Evolutionary conservation across 768 basidiomycete species (phyloP), one percentile per base, ranked within the genome.

Genomic region (Lactarius hatsudake): DNA sequence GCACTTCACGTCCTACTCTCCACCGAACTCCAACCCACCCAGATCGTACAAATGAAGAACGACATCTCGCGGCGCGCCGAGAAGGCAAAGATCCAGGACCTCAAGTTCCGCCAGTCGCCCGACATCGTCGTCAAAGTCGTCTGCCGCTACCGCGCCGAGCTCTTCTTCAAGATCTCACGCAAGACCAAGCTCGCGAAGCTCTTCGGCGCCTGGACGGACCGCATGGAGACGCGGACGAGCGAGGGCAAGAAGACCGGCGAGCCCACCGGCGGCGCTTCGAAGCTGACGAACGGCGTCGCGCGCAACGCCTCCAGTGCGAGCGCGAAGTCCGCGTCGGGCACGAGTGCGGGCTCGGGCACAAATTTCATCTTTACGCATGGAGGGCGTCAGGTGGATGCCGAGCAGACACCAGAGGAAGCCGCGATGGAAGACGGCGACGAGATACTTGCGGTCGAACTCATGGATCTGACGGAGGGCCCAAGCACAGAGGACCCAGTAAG

Each of bases 131-230:
- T 94, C 78, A 94, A 93, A 75, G 91, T 95, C 70, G 81, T 90
- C 59, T 94, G 93, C 77, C 88, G 89, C 72, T 94, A 94, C 75
- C 90, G 93, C 55, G 91, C 93, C 5, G 93, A 95, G 73, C 83
- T 95, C 51, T 93, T 91, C 80, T 95, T 95, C 85, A 94, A 93
- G 77, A 92, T 95, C 71, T 91, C 91, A 10, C 89, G 93, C 75
- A 94, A 94, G 78, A 93, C 91, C 32, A 94, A 93, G 75, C 81
- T 95, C 40, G 87, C 88, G 63, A 84, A 89, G 63, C 81, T 94
- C 64, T 93, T 94, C 76, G 89, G 87, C 72, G 90, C 92, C 36
- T 94, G 93, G 92, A 92, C 91, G 32, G 90, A 91, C 60, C 83
- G 93, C 69, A 95, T 95, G 93, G 92, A 93, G 75, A 70, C 70